phyloP scores from a whole-genome alignment of 2,329 filamentous ascomycete species.

The Clarireedia paspali region DNA sequence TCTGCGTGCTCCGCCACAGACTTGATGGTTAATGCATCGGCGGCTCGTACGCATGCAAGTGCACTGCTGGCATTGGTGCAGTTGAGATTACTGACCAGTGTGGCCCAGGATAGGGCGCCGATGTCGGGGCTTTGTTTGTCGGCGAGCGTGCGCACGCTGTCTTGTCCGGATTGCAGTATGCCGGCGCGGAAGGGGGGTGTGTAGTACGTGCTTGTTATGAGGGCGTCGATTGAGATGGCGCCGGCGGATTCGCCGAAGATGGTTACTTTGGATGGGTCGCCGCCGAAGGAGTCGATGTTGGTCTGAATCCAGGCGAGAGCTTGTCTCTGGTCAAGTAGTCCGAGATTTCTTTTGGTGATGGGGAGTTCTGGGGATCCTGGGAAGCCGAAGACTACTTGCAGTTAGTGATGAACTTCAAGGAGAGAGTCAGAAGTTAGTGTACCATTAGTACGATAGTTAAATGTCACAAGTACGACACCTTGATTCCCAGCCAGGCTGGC shows the following conservation, averaged over 20 bases:
- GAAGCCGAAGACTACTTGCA: constrained; percentile 1
- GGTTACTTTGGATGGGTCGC: constrained; percentile 38
- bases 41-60: constrained; percentile 2
- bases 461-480: constrained; percentile 15
- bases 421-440: neutral
- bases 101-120: neutral
- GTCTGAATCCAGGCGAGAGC: constrained; percentile 70
- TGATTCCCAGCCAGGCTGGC: constrained; percentile 11
- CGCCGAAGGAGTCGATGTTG: constrained; percentile 70
- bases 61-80: neutral
- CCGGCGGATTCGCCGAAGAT: constrained; percentile 47
- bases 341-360: constrained; percentile 44
- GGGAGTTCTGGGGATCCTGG: constrained; percentile 4
- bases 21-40: neutral
- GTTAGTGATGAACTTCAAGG: neutral
- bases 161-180: constrained; percentile 66
- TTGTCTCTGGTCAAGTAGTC: constrained; percentile 64
- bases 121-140: neutral
- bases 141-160: neutral
- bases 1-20: neutral
- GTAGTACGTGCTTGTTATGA: constrained; percentile 65
- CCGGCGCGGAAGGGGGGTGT: constrained; percentile 65
- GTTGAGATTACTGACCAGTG: neutral
- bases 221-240: constrained; percentile 69
- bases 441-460: constrained; percentile 13